Conservation (phyloP, 441 rosid species). For the Dalechampia spathulata region DNA sequence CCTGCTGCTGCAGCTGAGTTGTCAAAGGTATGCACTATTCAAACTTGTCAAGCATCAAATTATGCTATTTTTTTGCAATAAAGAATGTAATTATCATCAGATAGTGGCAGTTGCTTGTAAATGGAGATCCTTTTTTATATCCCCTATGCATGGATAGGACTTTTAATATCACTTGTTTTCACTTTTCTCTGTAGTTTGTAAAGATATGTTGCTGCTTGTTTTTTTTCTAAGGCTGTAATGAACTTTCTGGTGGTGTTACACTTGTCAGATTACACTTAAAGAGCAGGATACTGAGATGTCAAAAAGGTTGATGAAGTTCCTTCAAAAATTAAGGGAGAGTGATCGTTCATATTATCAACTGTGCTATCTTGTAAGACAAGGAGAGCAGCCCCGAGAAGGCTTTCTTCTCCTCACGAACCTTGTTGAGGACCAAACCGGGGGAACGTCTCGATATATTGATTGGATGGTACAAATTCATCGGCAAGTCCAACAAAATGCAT, state of each 20-base stretch:
- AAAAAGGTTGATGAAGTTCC: slow-evolving; percentile 52
- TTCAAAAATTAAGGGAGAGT: slow-evolving; percentile 61
- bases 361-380: slow-evolving; percentile 83
- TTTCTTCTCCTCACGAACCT: slow-evolving; percentile 72
- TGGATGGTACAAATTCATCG: slow-evolving; percentile 83
- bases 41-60: background rate
- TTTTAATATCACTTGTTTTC: background rate
- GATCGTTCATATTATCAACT: slow-evolving; percentile 73
- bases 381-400: slow-evolving; percentile 97
- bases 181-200: background rate
- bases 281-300: slow-evolving; percentile 78
- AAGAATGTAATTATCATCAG: too few relatives aligned
- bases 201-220: too few relatives aligned
- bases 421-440: slow-evolving; percentile 76
- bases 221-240: too few relatives aligned
- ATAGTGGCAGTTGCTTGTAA: too few relatives aligned
- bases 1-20: slow-evolving; percentile 83
- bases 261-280: slow-evolving; percentile 53
- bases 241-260: slow-evolving; percentile 3
- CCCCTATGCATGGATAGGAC: too few relatives aligned
- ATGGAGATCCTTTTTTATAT: too few relatives aligned
- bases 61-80: background rate
- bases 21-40: slow-evolving; percentile 45
- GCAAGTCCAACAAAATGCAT: slow-evolving; percentile 75
- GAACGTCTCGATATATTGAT: slow-evolving; percentile 66